Evolutionary conservation across 2,329 filamentous ascomycete species (phyloP).

Genomic region (Aspergillus sp.): DNA sequence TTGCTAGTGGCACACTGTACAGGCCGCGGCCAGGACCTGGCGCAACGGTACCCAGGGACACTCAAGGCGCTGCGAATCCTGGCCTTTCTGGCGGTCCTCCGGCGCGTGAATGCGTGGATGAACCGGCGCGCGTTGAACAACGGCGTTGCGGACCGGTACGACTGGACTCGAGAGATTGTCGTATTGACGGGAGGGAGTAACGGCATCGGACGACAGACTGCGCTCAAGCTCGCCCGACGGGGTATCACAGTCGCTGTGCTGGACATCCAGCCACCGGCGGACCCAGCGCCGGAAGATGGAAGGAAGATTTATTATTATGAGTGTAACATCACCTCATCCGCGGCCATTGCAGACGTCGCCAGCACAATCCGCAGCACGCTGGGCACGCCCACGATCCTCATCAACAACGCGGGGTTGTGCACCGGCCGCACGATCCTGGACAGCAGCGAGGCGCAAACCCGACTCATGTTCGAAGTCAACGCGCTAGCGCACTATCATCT

Average conservation of each 20-base stretch:
- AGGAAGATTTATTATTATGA: slow-evolving; percentile 52
- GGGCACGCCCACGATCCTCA: slow-evolving; percentile 59
- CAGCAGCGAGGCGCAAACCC: slow-evolving; percentile 49
- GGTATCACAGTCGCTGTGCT: slow-evolving; percentile 62
- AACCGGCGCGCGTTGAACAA: slow-evolving; percentile 46
- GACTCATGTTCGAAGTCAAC: slow-evolving; percentile 63
- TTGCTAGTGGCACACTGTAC: slow-evolving; percentile 57
- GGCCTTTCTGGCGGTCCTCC: slow-evolving; percentile 45
- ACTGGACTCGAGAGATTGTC: slow-evolving; percentile 61
- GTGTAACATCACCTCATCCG: slow-evolving; percentile 58
- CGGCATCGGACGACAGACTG: slow-evolving; percentile 62
- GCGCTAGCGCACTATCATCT: slow-evolving; percentile 59
- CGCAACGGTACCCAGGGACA: slow-evolving; percentile 45
- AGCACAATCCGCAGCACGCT: slow-evolving; percentile 47
- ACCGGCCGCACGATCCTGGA: slow-evolving; percentile 54
- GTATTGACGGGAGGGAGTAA: slow-evolving; percentile 66
- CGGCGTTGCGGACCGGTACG: slow-evolving; percentile 23
- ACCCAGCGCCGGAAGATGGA: slow-evolving; percentile 13
- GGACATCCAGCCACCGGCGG: slow-evolving; percentile 40
- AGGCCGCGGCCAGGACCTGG: slow-evolving; percentile 50
- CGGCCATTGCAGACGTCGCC: slow-evolving; percentile 47
- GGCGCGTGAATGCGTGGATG: slow-evolving; percentile 44
- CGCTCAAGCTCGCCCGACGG: slow-evolving; percentile 55
- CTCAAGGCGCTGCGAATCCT: slow-evolving; percentile 48
- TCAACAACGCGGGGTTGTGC: slow-evolving; percentile 30